Evolutionary conservation across 192 early-diverging fungal genomes (phyloP), one percentile per base, ranked within the genome.

Genomic region (Lobosporangium transversale): DNA sequence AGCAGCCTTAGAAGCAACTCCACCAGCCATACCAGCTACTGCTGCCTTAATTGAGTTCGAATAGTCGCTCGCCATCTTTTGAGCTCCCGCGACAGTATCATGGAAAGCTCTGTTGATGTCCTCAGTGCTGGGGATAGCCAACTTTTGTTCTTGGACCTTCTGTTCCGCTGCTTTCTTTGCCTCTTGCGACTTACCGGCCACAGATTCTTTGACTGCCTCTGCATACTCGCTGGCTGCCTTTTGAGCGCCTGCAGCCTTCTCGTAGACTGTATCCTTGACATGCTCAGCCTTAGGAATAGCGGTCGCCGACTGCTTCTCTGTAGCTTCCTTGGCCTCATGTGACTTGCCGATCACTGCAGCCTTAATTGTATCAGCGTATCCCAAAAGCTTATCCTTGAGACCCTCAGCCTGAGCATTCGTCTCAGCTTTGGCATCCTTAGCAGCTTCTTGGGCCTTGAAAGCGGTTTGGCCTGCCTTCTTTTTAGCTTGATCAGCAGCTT

Each of bases 31-130:
- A n/a, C n/a, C n/a, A n/a, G n/a, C n/a, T n/a, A n/a, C n/a, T n/a
- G n/a, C n/a, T n/a, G n/a, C n/a, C n/a, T n/a, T n/a, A n/a, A n/a
- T n/a, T n/a, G n/a, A n/a, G 51, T 18, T 62, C 68, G 52, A 62
- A 40, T 26, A 70, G 45, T 5, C 49, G 48, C 31, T 62, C 53
- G 48, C 67, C 27, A 36, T 43, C 44, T 53, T 61, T 36, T 69
- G 67, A 43, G 58, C 67, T 15, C 12, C 37, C 17, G 51, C 20
- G 9, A 24, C 66, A 45, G 58, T 68, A 12, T 68, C 49, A 17
- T 26, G 29, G 1, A 50, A 58, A 9, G 49, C 52, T 9, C 48
- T 30, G 42, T 45, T 65, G 32, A 43, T 6, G 15, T 48, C 65
- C 15, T 42, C 37, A n/a, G 47, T 33, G 4, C 30, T 36, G 8